Evolutionary conservation across 75 land plant genomes (phyloP).

Genomic region (Larix kaempferi): DNA sequence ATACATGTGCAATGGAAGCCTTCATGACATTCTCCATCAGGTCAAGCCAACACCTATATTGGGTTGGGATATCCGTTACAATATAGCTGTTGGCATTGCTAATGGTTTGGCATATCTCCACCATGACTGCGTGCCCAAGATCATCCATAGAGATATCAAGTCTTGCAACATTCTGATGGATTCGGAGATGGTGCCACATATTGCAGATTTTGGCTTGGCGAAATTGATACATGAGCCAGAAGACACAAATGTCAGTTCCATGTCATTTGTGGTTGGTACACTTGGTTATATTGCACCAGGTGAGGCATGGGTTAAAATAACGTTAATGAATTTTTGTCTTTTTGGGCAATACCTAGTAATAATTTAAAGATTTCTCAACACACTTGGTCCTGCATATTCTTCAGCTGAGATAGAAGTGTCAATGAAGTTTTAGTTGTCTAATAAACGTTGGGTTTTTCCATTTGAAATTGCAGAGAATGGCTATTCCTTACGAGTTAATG

Average conservation of each 20-base stretch:
- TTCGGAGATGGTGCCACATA: conserved; percentile 42
- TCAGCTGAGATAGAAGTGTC: background rate
- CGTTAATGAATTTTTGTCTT: background rate
- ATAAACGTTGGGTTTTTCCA: no score
- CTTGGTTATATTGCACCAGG: conserved; percentile 67
- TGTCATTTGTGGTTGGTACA: conserved; percentile 41
- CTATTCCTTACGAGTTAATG: conserved; percentile 19
- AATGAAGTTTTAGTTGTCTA: background rate
- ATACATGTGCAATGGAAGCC: conserved; percentile 45
- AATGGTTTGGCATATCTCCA: conserved; percentile 46
- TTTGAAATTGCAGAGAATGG: conserved; percentile 34
- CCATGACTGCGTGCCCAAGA: conserved; percentile 48
- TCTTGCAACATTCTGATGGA: conserved; percentile 51
- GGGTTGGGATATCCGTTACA: conserved; percentile 35
- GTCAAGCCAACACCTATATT: conserved; percentile 18
- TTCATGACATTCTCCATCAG: conserved; percentile 42
- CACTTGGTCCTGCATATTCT: background rate
- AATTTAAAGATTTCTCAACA: background rate
- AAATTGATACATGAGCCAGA: conserved; percentile 21
- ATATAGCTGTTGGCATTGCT: conserved; percentile 42
- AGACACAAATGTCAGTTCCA: conserved; percentile 22
- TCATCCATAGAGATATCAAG: conserved; percentile 51
- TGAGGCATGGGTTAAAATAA: conserved; percentile 10
- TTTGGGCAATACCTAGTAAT: background rate
- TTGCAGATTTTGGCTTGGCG: conserved; percentile 50